These are phyloP conservation scores for Hyparrhenia diplandra DNA, from an alignment of 176 grass and related monocot genomes.

Conservation along the genomic window DNA sequence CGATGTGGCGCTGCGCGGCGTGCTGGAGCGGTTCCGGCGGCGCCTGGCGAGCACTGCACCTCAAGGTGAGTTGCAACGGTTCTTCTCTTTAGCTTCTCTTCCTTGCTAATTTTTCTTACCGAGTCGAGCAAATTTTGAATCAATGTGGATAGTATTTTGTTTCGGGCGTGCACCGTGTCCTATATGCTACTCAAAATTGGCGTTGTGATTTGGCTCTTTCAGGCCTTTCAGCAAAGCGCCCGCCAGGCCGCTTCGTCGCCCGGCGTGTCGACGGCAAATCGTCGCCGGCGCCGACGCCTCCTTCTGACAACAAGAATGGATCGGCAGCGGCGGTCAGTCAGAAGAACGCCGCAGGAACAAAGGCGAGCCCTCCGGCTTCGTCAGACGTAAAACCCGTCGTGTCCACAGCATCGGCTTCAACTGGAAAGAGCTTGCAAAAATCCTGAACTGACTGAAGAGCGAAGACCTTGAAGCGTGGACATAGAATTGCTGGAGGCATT, in stretches of 20 bases:
- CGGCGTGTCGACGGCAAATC: background rate
- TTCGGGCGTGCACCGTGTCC: background rate
- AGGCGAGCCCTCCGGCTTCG: background rate
- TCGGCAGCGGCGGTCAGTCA: background rate
- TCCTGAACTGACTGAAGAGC: background rate
- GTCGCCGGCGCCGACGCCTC: too few relatives aligned
- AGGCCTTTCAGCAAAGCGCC: background rate
- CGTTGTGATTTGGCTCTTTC: background rate
- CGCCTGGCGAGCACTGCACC: slow-evolving; percentile 3
- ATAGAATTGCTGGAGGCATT: background rate
- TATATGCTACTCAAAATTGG: background rate
- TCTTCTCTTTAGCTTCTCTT: background rate
- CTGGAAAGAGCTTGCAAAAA: slow-evolving; percentile 3
- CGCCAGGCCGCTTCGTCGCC: background rate
- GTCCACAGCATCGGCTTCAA: background rate
- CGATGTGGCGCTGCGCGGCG: slow-evolving; percentile 55
- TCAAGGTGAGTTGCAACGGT: slow-evolving; percentile 1
- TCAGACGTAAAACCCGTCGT: background rate
- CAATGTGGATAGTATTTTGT: background rate
- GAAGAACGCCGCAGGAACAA: background rate
- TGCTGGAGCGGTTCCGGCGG: slow-evolving; percentile 45
- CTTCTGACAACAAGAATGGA: background rate
- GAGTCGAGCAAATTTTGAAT: background rate
- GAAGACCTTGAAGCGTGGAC: background rate
- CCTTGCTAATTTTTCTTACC: background rate